phyloP scores from a whole-genome alignment of 805 yeast species.

The Phaffomyces opuntiae region DNA sequence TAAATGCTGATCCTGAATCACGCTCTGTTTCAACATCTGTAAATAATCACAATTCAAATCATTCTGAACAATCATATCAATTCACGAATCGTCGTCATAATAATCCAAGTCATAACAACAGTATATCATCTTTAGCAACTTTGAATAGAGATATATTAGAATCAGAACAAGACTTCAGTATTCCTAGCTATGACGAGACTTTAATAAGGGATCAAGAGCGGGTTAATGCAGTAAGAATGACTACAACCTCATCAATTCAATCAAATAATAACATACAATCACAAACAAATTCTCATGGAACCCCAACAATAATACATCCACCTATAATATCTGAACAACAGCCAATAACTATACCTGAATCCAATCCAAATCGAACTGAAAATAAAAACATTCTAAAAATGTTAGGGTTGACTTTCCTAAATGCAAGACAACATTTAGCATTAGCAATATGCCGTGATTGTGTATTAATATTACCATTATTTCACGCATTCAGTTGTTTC shows the following conservation, averaged over 20 bases:
- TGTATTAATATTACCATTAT: constrained; percentile 60
- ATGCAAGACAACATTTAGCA: constrained; percentile 68
- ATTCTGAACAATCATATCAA: not conserved
- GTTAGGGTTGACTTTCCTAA: constrained; percentile 62
- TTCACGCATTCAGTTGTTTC: constrained; percentile 43
- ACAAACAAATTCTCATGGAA: not conserved
- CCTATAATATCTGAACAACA: constrained; percentile 2
- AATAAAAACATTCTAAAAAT: constrained; percentile 35
- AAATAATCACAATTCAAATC: not conserved
- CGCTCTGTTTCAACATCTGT: not conserved
- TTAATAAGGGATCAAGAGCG: constrained; percentile 4
- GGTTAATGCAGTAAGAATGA: constrained; percentile 4
- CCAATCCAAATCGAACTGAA: not conserved
- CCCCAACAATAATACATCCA: not conserved
- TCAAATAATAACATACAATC: not conserved
- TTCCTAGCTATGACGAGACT: constrained; percentile 12
- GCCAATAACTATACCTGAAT: no score
- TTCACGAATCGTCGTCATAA: not conserved
- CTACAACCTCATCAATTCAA: constrained; percentile 2
- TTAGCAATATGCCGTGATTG: constrained; percentile 75
- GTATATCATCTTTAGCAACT: not conserved
- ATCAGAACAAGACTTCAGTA: constrained; percentile 1
- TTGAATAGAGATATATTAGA: not conserved
- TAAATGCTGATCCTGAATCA: not conserved
- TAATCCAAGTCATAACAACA: not conserved